Evolutionary conservation across 1,139 yeast genomes (phyloP), one percentile per base, ranked within the genome.

Genomic region (Pichia sp.): DNA sequence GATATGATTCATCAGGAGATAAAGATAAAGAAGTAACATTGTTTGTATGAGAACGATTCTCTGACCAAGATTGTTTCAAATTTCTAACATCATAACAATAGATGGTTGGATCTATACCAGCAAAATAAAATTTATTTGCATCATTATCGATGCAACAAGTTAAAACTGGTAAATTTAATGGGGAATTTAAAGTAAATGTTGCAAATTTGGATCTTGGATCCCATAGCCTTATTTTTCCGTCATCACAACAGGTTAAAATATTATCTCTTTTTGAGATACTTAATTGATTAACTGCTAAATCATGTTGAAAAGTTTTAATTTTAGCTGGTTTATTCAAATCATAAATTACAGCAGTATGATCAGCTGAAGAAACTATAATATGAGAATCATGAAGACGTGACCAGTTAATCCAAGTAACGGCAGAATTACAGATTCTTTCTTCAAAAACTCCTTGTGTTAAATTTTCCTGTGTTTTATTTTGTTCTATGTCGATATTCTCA

Each of bases 71-170:
- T 11, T 55, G 48, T 6, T 63, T 62, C 27, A 65, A 53, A 30
- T 63, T 62, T 51, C 81, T 62, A 29, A 74, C 46, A 55, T 84
- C 92, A 63, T 71, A 80, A 1, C 80, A 82, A 40, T 65, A 60
- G 0, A 86, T 70, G 0, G 69, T 63, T 1, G 87, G 82, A 49
- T 85, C 92, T 3, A 86, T 74, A 0, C 95, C 95, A 0, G 82
- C 69, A 4, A 77, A 67, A 53, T 70, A 85, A 3, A 83, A 54
- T 7, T 64, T 63, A 10, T 64, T 56, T 2, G 75, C 80, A 30
- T 60, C 60, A 4, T 57, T 51, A 40, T 54, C 58, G 10, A 55
- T 56, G 45, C 63, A 63, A 43, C 82, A 76, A 0, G 86, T 68
- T 20, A 84, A 61, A 2, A 85, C 55, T 0, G 95, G 92, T 40